These are phyloP conservation scores for Monosporozyma servazzii DNA, from an alignment of 805 yeast genomes.

Conservation along the genomic window DNA sequence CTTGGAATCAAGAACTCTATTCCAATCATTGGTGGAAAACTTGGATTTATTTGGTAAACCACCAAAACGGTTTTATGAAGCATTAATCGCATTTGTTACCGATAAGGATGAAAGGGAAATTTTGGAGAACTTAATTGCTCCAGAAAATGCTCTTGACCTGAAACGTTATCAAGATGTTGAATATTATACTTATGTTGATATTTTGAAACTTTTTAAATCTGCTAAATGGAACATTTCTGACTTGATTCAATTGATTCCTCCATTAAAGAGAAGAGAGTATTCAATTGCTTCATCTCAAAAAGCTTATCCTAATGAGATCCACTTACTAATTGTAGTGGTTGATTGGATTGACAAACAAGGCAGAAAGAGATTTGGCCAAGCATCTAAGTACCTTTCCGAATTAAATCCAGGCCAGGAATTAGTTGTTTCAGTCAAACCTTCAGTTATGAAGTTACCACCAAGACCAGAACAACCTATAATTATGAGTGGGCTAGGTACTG, in stretches of 20 bases:
- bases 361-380: slow-evolving; percentile 83
- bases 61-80: slow-evolving; percentile 86
- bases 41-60: slow-evolving; percentile 91
- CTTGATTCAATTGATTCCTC: slow-evolving; percentile 64
- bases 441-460: slow-evolving; percentile 93
- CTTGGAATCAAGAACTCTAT: slow-evolving; percentile 67
- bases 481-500: slow-evolving; percentile 97
- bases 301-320: slow-evolving; percentile 84
- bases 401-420: slow-evolving; percentile 72
- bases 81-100: slow-evolving; percentile 62
- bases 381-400: slow-evolving; percentile 83
- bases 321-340: slow-evolving; percentile 85
- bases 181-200: slow-evolving; percentile 70
- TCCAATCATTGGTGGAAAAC: slow-evolving; percentile 71
- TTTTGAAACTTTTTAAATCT: slow-evolving; percentile 67
- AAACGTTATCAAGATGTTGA: slow-evolving; percentile 81
- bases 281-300: slow-evolving; percentile 95
- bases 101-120: slow-evolving; percentile 57
- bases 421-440: slow-evolving; percentile 90
- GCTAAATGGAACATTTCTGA: slow-evolving; percentile 71
- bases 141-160: slow-evolving; percentile 77
- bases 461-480: slow-evolving; percentile 80
- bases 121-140: slow-evolving; percentile 55
- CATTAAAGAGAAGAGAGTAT: slow-evolving; percentile 93
- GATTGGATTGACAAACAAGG: slow-evolving; percentile 89